Percentiles rank a stretch among this genome's conserved stretches.
Conservation (phyloP, 106 monocot species). For the Alisma plantagoaquatica region DNA sequence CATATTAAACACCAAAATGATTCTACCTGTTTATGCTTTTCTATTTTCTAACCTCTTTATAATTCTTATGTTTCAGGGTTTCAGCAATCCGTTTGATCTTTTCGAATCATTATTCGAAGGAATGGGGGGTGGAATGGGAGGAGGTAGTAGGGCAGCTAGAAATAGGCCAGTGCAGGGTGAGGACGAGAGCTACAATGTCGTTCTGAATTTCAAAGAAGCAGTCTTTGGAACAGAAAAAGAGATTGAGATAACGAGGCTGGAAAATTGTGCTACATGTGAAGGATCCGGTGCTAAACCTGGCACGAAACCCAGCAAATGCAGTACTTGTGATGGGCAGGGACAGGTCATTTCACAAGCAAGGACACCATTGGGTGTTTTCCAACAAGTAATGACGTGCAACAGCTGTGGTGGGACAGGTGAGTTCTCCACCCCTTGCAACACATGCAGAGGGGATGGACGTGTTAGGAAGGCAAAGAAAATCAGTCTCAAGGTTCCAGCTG, state of each 20-base stretch:
- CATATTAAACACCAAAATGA: too few species aligned
- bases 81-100: slow-evolving; percentile 64
- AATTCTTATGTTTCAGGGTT: slow-evolving; percentile 35
- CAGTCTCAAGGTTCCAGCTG: slow-evolving; percentile 71
- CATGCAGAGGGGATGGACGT: slow-evolving; percentile 61
- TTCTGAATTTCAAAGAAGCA: too few species aligned
- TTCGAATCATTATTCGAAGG: slow-evolving; percentile 74
- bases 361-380: slow-evolving; percentile 71
- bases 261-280: slow-evolving; percentile 46
- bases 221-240: slow-evolving; percentile 77
- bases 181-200: slow-evolving; percentile 68
- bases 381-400: slow-evolving; percentile 54
- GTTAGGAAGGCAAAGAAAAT: slow-evolving; percentile 59
- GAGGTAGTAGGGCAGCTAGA: slow-evolving; percentile 38
- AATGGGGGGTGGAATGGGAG: slow-evolving; percentile 52
- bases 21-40: neutral
- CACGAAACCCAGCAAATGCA: slow-evolving; percentile 55
- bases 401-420: slow-evolving; percentile 58
- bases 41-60: neutral
- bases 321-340: slow-evolving; percentile 64
- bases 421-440: slow-evolving; percentile 53
- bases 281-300: slow-evolving; percentile 75
- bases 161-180: slow-evolving; percentile 65
- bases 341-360: slow-evolving; percentile 60
- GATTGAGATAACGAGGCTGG: slow-evolving; percentile 57